A percentile compares a stretch with the other conserved stretches of the same genome.
Evolutionary conservation across 495 filamentous ascomycete species (phyloP).

Genomic region (Penicillium ucsense): DNA sequence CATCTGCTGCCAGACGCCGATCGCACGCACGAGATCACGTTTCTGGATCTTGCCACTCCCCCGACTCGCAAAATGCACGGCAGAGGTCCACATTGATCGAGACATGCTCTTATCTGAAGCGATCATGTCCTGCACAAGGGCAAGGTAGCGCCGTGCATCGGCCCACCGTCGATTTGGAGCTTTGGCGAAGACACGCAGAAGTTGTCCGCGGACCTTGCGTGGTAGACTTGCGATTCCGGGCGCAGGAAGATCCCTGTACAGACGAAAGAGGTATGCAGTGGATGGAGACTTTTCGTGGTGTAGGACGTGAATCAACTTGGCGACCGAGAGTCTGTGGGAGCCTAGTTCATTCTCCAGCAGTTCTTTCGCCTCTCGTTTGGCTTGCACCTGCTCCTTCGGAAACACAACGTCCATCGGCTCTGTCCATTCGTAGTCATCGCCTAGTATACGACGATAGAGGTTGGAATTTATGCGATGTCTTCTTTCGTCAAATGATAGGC

Average conservation of each 20-base stretch:
- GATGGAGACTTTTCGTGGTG: slow-evolving; percentile 27
- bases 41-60: slow-evolving; percentile 41
- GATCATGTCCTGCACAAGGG: slow-evolving; percentile 75
- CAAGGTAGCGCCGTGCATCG: slow-evolving; percentile 63
- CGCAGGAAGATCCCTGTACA: slow-evolving; percentile 50
- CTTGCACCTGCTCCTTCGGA: slow-evolving; percentile 2
- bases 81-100: slow-evolving; percentile 65
- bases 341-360: slow-evolving; percentile 10
- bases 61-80: slow-evolving; percentile 67
- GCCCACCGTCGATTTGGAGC: slow-evolving; percentile 29
- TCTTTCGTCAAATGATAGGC: slow-evolving; percentile 9
- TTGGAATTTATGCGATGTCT: slow-evolving; percentile 5
- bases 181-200: slow-evolving; percentile 60
- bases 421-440: slow-evolving; percentile 8
- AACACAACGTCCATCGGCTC: slow-evolving; percentile 9
- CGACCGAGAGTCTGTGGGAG: slow-evolving; percentile 20
- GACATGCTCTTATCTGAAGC: slow-evolving; percentile 52
- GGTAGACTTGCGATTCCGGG: slow-evolving; percentile 61
- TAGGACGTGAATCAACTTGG: slow-evolving; percentile 33
- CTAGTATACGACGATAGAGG: slow-evolving; percentile 9
- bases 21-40: slow-evolving; percentile 57
- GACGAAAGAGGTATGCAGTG: slow-evolving; percentile 46
- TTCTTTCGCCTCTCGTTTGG: slow-evolving; percentile 2
- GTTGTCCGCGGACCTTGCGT: slow-evolving; percentile 43
- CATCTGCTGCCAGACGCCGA: slow-evolving; percentile 84